Evolutionary conservation across 306 rosid genomes (phyloP).

Genomic region (Amphicarpaea edgeworthii): DNA sequence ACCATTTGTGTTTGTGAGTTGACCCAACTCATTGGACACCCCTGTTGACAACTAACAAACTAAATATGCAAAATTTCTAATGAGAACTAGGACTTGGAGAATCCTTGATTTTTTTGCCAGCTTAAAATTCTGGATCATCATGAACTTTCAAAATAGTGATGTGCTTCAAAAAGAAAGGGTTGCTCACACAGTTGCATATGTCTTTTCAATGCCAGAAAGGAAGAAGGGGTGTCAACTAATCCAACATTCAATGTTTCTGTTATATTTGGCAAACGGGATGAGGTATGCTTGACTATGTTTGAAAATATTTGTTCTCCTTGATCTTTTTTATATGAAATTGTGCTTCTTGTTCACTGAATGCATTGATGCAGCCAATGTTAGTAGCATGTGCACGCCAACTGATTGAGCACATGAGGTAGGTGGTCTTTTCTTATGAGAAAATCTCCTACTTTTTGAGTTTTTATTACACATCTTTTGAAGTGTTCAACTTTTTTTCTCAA

Average conservation of each 20-base stretch:
- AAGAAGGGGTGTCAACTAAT: constrained; percentile 78
- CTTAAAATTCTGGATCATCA: constrained; percentile 23
- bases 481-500: constrained; percentile 4
- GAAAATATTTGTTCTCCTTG: constrained; percentile 30
- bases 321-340: constrained; percentile 27
- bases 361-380: constrained; percentile 77
- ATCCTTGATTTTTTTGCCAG: background rate
- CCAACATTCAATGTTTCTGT: constrained; percentile 88
- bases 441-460: background rate
- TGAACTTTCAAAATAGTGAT: constrained; percentile 32
- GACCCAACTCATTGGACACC: background rate
- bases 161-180: background rate
- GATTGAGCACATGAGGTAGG: constrained; percentile 81
- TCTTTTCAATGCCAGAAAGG: constrained; percentile 65
- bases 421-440: constrained; percentile 18
- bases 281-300: constrained; percentile 59
- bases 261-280: constrained; percentile 92
- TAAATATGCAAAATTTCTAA: background rate
- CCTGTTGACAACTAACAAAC: background rate
- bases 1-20: background rate
- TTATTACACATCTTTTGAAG: constrained; percentile 7
- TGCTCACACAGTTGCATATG: constrained; percentile 35
- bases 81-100: constrained; percentile 24
- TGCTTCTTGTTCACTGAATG: constrained; percentile 33
- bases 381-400: constrained; percentile 89